Conservation (phyloP, 73 alveolate species). For the Tetrahymena borealis region DNA sequence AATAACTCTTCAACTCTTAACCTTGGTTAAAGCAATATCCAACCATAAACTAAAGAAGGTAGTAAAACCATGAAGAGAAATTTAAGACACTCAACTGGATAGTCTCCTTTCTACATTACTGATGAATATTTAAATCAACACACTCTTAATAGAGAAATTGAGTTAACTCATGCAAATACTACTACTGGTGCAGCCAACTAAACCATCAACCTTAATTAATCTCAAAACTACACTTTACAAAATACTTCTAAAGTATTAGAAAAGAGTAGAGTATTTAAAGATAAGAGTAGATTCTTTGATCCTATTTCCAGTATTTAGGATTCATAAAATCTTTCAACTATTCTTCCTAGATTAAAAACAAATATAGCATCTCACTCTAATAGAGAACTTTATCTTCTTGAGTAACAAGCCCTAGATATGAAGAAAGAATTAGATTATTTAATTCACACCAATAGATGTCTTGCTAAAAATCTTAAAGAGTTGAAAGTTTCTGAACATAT, state of each 20-base stretch:
- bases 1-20: neutral
- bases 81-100: neutral
- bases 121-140: slow-evolving; percentile 19
- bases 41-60: neutral
- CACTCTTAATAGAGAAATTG: slow-evolving; percentile 21
- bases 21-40: neutral
- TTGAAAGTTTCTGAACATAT: slow-evolving; percentile 7
- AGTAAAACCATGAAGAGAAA: neutral
- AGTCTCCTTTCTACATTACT: slow-evolving; percentile 33
- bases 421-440: slow-evolving; percentile 20
- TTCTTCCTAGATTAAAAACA: slow-evolving; percentile 30
- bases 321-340: neutral
- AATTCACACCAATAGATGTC: slow-evolving; percentile 4
- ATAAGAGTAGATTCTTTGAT: slow-evolving; percentile 7
- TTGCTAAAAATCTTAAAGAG: slow-evolving; percentile 9
- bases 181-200: neutral
- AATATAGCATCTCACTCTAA: slow-evolving; percentile 16
- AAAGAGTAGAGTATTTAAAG: slow-evolving; percentile 15
- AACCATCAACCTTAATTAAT: neutral
- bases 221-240: neutral
- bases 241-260: slow-evolving; percentile 17
- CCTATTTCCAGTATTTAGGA: slow-evolving; percentile 1
- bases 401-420: slow-evolving; percentile 13
- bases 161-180: slow-evolving; percentile 1
- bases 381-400: slow-evolving; percentile 7